Conservation (phyloP, 2,329 filamentous ascomycete genomes). For the Gaeumannomyces tritici region DNA sequence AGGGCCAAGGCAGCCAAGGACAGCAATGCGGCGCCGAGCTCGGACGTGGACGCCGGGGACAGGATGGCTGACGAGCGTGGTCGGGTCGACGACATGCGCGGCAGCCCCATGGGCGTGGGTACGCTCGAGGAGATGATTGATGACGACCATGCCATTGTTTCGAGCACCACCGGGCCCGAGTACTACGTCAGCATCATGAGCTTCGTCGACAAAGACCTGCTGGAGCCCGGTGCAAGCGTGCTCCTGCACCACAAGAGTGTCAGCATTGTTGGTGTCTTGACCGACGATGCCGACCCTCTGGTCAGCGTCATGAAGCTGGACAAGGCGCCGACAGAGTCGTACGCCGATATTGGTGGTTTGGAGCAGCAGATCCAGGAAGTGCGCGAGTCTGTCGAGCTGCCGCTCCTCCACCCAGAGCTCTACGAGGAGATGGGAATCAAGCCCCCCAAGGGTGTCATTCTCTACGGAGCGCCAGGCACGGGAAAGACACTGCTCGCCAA, state of each 20-base stretch:
- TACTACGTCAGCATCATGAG: constrained; percentile 99
- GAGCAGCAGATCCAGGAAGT: constrained; percentile 97
- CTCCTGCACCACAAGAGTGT: constrained; percentile 96
- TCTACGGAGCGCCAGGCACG: constrained; percentile 93
- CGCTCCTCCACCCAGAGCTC: constrained; percentile 86
- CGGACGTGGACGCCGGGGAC: constrained; percentile 69
- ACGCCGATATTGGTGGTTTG: constrained; percentile 94
- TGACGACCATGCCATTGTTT: constrained; percentile 97
- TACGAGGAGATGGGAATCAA: constrained; percentile 99
- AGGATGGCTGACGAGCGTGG: constrained; percentile 89
- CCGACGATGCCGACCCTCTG: constrained; percentile 88
- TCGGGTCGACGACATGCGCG: constrained; percentile 95
- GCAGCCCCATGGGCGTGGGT: constrained; percentile 96
- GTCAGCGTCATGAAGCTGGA: constrained; percentile 99
- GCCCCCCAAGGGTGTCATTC: constrained; percentile 96
- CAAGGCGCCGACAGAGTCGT: constrained; percentile 96
- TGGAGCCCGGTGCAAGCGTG: constrained; percentile 93
- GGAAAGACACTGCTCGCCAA: constrained; percentile 41
- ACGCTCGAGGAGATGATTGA: constrained; percentile 98
- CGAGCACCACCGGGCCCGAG: constrained; percentile 91
- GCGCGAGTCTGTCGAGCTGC: constrained; percentile 90
- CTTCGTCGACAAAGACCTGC: constrained; percentile 96
- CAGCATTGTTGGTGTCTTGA: constrained; percentile 93
- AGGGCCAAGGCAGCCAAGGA: constrained; percentile 81
- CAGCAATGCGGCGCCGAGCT: constrained; percentile 46